Base-by-base conservation (phyloP, 1,284 basidiomycete genomes). In the Boletus semigastroideus region DNA sequence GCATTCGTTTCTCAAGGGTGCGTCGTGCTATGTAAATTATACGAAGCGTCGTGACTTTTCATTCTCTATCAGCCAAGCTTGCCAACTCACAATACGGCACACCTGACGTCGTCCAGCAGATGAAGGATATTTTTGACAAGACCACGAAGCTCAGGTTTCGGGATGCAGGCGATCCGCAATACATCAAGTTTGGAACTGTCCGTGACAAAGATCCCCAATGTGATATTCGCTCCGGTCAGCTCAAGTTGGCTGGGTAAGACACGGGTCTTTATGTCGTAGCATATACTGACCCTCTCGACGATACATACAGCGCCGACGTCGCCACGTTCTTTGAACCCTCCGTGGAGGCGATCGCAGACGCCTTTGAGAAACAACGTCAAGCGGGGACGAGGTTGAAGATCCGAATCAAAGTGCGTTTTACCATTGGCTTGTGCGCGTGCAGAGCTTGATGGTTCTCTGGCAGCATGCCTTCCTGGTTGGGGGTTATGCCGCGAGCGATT, bases 401-500 rank as follows among this genome's bases (percentile, higher is more conserved):
- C 14, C 58, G 61, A 4, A 65, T 77, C 47, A 65, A 63, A 22
- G 76, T 73, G 41, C 51, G 27, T 2, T 34, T 33, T 1, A 4
- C 1, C 2, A 16, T 42, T 5, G 0, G 3, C 11, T 6, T 10
- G 7, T 59, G 14, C n/a, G 9, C 42, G 3, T 25, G 25, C 5
- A 25, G 25, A 25, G 25, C 25, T 25, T 25, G 25, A 25, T 25
- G 25, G 5, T 25, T 25, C 7, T 25, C 25, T 25, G 25, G 25
- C 25, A 59, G 56, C 38, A 62, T 33, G 46, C 27, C 5, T 49
- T 53, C 48, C 60, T 74, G 5, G 70, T 74, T 1, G 79, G 79
- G 3, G 78, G 79, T 14, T 80, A 76, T 56, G 77, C 74, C 0
- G 75, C 77, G 4, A 80, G 74, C 48, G 75, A 78, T 20, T 79